Evolutionary conservation across 140 eudicot genomes (phyloP).

Genomic region (Bidens hawaiensis): DNA sequence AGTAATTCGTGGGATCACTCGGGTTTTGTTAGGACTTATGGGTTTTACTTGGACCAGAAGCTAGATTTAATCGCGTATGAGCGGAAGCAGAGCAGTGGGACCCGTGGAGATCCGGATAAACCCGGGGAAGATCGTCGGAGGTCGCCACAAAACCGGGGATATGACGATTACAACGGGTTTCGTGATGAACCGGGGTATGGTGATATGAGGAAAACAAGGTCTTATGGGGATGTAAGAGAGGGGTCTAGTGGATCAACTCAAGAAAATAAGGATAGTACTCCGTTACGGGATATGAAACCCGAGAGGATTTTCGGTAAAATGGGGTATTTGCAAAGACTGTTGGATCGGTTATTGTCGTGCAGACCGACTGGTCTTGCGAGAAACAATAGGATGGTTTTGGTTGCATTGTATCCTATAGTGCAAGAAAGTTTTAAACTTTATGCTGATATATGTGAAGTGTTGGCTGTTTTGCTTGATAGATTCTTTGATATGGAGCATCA

Average conservation of each 20-base stretch:
- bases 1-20: constrained; percentile 63
- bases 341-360: constrained; percentile 53
- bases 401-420: constrained; percentile 57
- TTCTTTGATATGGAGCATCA: constrained; percentile 68
- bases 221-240: constrained; percentile 57
- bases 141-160: constrained; percentile 46
- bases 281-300: constrained; percentile 61
- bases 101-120: constrained; percentile 28
- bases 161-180: constrained; percentile 42
- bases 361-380: constrained; percentile 67
- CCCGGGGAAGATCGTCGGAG: constrained; percentile 44
- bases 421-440: constrained; percentile 68
- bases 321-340: constrained; percentile 64
- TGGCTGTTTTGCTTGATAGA: constrained; percentile 55
- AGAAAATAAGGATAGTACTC: constrained; percentile 44
- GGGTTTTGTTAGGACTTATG: constrained; percentile 50
- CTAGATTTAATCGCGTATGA: constrained; percentile 45
- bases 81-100: constrained; percentile 32
- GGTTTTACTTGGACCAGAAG: constrained; percentile 53
- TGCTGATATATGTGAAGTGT: constrained; percentile 59
- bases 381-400: constrained; percentile 52
- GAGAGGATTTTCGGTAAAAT: constrained; percentile 66
- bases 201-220: constrained; percentile 49
- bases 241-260: constrained; percentile 29
- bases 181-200: constrained; percentile 47